Evolutionary conservation across 331 rosid genomes (phyloP), one percentile per base, ranked within the genome.

Genomic region (Quercus phellos): DNA sequence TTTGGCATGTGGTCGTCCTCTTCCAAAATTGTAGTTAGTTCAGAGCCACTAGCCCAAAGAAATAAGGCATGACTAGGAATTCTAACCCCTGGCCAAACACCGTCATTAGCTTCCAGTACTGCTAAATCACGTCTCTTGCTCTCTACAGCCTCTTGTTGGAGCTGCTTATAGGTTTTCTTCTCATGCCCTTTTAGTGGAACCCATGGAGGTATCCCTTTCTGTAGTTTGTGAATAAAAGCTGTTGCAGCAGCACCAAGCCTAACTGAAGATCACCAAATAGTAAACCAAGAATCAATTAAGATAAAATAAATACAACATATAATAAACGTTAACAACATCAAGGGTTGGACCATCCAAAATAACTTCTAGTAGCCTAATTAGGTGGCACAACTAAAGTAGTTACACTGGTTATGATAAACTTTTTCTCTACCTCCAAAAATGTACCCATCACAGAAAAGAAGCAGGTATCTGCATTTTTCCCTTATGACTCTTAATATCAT

Each of bases 31-130:
- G 93, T 74, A 38, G 98, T 95, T 75, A 93, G 81, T 79, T 95
- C 97, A 77, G 98, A 70, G 77, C 99, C 99, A 80, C 99, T 87
- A 80, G 99, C 97, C 99, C 99, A 95, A 78, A 95, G 96, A 86
- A 95, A 95, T 46, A 92, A 78, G 6, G 94, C 93, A 84, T 95
- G 92, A 78, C 98, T 91, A 12, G 99, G 98, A 77, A 71, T 93
- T 90, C 87, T 86, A 76, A 84, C 96, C 55, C 99, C 98, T 1
- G 99, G 98, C 96, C 99, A 95, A 78, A 93, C 21, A 51, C 97
- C 98, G 50, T 72, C 92, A 55, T 95, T 95, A 78, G 98, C 99
- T 89, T 89, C 87, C 80, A 95, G 79, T n/a, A 95, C 98, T 27
- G 97, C 97, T 76, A 93, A 77, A 85, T 95, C 99, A 0, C 97